A percentile compares a stretch with the other conserved stretches of the same genome.
phyloP scores from a whole-genome alignment of 1,284 basidiomycete genomes.

The Malassezia furfur region DNA sequence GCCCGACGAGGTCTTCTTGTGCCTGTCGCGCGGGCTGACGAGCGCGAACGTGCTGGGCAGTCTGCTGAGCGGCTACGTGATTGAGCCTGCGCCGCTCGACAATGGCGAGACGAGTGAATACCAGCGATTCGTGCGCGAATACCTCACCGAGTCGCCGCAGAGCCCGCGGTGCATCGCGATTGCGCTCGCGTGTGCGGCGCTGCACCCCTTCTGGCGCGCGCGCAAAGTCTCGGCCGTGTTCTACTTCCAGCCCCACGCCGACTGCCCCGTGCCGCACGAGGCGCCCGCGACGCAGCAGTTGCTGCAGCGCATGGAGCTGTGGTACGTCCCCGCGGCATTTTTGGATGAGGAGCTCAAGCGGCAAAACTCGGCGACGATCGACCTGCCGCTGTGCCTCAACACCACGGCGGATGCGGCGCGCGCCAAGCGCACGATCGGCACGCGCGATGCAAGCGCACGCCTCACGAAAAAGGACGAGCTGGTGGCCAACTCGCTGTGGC shows the following conservation, averaged over 20 bases:
- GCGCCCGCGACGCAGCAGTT: conserved; percentile 71
- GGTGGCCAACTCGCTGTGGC: conserved; percentile 95
- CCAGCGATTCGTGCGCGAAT: conserved; percentile 84
- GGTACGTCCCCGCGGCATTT: conserved; percentile 76
- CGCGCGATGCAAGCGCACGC: conserved; percentile 22
- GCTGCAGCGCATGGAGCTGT: conserved; percentile 76
- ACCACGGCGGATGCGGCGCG: conserved; percentile 56
- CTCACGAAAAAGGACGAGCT: conserved; percentile 97
- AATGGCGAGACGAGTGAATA: conserved; percentile 93
- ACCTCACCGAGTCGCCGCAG: conserved; percentile 81
- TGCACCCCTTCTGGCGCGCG: conserved; percentile 41
- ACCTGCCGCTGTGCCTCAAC: conserved; percentile 85
- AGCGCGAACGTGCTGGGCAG: conserved; percentile 78
- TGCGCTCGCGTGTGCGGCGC: conserved; percentile 32
- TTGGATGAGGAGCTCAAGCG: conserved; percentile 89
- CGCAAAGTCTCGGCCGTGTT: conserved; percentile 40
- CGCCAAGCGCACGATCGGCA: conserved; percentile 34
- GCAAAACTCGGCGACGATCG: conserved; percentile 96
- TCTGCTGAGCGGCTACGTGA: conserved; percentile 69
- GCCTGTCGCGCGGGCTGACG: conserved; percentile 82
- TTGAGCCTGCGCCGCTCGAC: conserved; percentile 81
- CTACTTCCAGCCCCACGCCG: conserved; percentile 32
- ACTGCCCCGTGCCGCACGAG: conserved; percentile 34
- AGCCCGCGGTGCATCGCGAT: conserved; percentile 78
- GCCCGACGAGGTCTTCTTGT: conserved; percentile 93